These are phyloP conservation scores for Boletus subparvulus DNA, from an alignment of 768 basidiomycete genomes.

Conservation along the genomic window DNA sequence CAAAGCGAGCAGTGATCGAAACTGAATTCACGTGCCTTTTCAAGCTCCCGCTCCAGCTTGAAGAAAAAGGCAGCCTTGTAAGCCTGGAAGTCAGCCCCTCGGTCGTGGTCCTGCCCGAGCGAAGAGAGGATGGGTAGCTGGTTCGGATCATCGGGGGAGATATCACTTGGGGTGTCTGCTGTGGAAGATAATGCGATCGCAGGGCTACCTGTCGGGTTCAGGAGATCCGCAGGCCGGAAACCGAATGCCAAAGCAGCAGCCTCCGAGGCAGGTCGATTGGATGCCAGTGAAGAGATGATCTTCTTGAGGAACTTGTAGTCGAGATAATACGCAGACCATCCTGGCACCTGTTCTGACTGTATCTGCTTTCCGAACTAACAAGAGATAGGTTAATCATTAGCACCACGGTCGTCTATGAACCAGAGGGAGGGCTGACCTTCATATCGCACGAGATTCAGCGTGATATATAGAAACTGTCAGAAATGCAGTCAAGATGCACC, in stretches of 20 bases:
- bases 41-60: slow-evolving; percentile 94
- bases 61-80: slow-evolving; percentile 99
- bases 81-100: slow-evolving; percentile 86
- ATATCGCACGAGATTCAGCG: slow-evolving; percentile 21
- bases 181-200: slow-evolving; percentile 29
- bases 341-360: slow-evolving; percentile 92
- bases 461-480: neutral
- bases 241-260: slow-evolving; percentile 84
- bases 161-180: slow-evolving; percentile 11
- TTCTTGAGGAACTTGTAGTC: slow-evolving; percentile 99
- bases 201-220: slow-evolving; percentile 35
- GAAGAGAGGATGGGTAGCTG: slow-evolving; percentile 61
- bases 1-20: slow-evolving; percentile 4
- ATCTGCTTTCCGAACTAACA: slow-evolving; percentile 96
- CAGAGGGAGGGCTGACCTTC: slow-evolving; percentile 27
- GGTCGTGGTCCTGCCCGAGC: slow-evolving; percentile 63
- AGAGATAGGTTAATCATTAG: neutral
- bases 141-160: slow-evolving; percentile 40
- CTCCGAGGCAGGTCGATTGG: slow-evolving; percentile 87
- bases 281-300: slow-evolving; percentile 93
- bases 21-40: slow-evolving; percentile 64
- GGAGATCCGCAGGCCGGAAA: slow-evolving; percentile 63
- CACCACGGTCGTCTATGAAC: neutral
- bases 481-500: slow-evolving; percentile 10
- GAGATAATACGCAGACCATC: slow-evolving; percentile 94